phyloP scores from a whole-genome alignment of 257 asterid genomes.

The Mitragyna speciosa region DNA sequence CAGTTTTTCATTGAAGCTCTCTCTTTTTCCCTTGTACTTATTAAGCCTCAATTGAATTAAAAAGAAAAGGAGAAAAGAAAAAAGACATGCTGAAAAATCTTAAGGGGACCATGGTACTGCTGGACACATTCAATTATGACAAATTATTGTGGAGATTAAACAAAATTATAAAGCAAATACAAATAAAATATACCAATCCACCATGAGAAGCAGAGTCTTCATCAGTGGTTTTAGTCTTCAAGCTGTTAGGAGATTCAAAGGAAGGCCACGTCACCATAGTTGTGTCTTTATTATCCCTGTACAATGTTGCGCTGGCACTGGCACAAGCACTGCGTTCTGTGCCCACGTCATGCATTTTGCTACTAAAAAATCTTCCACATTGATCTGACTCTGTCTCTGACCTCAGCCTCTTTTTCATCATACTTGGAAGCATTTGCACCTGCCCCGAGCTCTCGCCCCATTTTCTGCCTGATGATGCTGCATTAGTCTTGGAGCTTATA shows the following conservation, averaged over 20 bases:
- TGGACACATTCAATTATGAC: not conserved
- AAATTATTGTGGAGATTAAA: not conserved
- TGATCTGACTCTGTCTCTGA: conserved; percentile 31
- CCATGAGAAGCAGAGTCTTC: conserved; percentile 54
- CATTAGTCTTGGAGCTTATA: not conserved
- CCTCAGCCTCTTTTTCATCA: conserved; percentile 37
- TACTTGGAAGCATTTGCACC: conserved; percentile 14
- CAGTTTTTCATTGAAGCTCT: too few relatives aligned
- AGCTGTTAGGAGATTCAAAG: conserved; percentile 45
- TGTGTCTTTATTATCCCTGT: conserved; percentile 36
- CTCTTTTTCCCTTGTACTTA: too few relatives aligned
- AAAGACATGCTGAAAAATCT: too few relatives aligned
- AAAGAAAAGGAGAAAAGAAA: too few relatives aligned
- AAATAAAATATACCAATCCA: conserved; percentile 36
- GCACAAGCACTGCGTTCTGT: conserved; percentile 41
- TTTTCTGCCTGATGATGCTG: conserved; percentile 8
- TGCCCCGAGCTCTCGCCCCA: conserved; percentile 14
- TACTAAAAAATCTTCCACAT: conserved; percentile 4
- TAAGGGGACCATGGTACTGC: too few relatives aligned
- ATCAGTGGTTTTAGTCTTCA: conserved; percentile 38
- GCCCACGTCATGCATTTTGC: conserved; percentile 11
- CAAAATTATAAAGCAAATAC: not conserved
- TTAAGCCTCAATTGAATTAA: too few relatives aligned
- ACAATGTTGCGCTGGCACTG: conserved; percentile 47
- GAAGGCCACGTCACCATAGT: conserved; percentile 58